Evolutionary conservation across 306 rosid species (phyloP).

Genomic region (Quercus variabilis): DNA sequence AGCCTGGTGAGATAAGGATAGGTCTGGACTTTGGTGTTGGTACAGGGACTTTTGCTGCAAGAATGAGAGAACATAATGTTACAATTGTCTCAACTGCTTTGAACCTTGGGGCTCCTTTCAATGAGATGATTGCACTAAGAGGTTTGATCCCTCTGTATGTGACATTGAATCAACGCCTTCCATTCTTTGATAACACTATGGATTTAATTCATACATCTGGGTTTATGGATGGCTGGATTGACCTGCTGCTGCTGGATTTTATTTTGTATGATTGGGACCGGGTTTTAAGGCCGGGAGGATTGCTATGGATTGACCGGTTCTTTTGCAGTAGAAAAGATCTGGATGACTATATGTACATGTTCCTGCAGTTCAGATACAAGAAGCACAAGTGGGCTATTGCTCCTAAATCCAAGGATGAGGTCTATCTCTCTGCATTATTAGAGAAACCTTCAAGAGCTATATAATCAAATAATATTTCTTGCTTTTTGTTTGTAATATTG

Average conservation of each 20-base stretch:
- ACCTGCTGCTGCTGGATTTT: constrained; percentile 67
- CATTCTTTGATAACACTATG: constrained; percentile 86
- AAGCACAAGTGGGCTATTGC: constrained; percentile 74
- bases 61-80: constrained; percentile 80
- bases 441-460: constrained; percentile 94
- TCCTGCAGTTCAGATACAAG: constrained; percentile 91
- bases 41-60: constrained; percentile 89
- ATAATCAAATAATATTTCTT: constrained; percentile 23
- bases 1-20: constrained; percentile 67
- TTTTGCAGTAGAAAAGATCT: constrained; percentile 70
- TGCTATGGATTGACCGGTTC: constrained; percentile 78
- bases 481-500: constrained; percentile 1
- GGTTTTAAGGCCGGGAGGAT: constrained; percentile 76
- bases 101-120: constrained; percentile 94
- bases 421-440: constrained; percentile 79
- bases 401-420: constrained; percentile 75
- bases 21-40: constrained; percentile 81
- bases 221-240: constrained; percentile 89
- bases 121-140: constrained; percentile 77
- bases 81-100: constrained; percentile 77
- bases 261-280: constrained; percentile 90
- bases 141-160: constrained; percentile 77
- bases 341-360: constrained; percentile 87
- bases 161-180: constrained; percentile 75
- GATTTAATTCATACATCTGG: constrained; percentile 83